Conservation (phyloP, 345 rosid genomes). For the Lepidium aucheri region DNA sequence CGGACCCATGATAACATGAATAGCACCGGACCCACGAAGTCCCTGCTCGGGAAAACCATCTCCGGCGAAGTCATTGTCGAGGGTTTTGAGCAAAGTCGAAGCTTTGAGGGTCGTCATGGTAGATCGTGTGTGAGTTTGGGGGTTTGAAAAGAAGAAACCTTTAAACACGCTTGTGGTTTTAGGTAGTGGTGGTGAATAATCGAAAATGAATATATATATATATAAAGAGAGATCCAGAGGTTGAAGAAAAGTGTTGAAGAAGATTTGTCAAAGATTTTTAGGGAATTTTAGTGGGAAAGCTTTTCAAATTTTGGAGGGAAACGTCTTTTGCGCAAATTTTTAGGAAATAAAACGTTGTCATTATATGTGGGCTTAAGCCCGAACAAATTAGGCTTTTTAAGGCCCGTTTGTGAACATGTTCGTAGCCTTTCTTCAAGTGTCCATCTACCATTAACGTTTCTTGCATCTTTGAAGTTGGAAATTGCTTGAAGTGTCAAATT, state of each 20-base stretch:
- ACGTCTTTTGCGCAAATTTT: background rate
- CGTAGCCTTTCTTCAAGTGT: background rate
- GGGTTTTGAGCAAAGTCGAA: conserved; percentile 13
- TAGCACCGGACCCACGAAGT: conserved; percentile 36
- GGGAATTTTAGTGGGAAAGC: background rate
- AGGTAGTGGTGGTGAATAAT: background rate
- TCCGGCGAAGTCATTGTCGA: conserved; percentile 1
- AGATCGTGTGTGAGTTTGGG: background rate
- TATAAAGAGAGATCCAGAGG: conserved; percentile 9
- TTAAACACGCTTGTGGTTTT: background rate
- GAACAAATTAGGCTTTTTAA: background rate
- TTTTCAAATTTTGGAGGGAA: conserved; percentile 22
- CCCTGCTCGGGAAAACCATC: conserved; percentile 6
- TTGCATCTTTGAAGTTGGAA: background rate
- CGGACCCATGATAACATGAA: conserved; percentile 83
- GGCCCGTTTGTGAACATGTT: background rate
- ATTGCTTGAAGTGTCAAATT: background rate
- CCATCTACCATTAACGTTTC: background rate
- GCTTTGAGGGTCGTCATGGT: conserved; percentile 41
- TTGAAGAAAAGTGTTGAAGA: conserved; percentile 18
- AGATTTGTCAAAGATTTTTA: conserved; percentile 24
- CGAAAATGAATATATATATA: background rate
- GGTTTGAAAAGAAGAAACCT: background rate
- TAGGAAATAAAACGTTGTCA: background rate
- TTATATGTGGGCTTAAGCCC: conserved; percentile 17